Conservation (phyloP, 2,329 filamentous ascomycete species). For the Aureobasidium sp. region DNA sequence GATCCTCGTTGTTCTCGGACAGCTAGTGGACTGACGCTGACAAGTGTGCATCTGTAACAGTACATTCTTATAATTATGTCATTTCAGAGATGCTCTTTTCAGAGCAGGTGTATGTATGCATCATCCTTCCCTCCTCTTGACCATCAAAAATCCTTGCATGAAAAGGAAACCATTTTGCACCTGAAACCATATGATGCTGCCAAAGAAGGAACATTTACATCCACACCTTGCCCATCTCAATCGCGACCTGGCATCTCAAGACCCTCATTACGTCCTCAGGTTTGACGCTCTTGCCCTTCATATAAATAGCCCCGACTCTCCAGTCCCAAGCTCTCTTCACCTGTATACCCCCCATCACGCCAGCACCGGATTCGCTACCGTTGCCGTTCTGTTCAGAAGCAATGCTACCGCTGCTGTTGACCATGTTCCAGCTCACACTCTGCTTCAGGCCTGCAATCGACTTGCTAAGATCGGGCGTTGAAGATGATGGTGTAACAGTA, state of each 20-base stretch:
- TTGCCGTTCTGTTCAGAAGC: conserved; percentile 23
- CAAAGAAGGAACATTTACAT: not conserved
- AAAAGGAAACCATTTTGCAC: not conserved
- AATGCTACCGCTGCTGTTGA: conserved; percentile 60
- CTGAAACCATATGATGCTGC: not conserved
- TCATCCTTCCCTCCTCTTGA: not conserved
- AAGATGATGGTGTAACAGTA: conserved; percentile 25
- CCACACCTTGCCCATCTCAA: conserved; percentile 66
- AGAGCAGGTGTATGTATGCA: not conserved
- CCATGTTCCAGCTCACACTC: conserved; percentile 47
- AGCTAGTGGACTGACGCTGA: no score
- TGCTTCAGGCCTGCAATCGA: conserved; percentile 23
- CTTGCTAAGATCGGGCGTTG: conserved; percentile 15
- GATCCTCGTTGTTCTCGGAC: no score
- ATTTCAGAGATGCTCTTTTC: not conserved
- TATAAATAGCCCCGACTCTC: conserved; percentile 42
- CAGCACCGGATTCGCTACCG: conserved; percentile 16
- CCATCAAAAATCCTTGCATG: no score
- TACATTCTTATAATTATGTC: not conserved
- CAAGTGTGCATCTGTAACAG: not conserved
- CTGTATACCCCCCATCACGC: conserved; percentile 19
- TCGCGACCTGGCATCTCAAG: conserved; percentile 65
- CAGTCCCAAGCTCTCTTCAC: conserved; percentile 60
- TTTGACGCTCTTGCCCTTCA: conserved; percentile 48
- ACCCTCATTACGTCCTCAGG: conserved; percentile 65